Evolutionary conservation across 805 yeast species (phyloP), one percentile per base, ranked within the genome.

Genomic region (Yarrowia phangngaensis): DNA sequence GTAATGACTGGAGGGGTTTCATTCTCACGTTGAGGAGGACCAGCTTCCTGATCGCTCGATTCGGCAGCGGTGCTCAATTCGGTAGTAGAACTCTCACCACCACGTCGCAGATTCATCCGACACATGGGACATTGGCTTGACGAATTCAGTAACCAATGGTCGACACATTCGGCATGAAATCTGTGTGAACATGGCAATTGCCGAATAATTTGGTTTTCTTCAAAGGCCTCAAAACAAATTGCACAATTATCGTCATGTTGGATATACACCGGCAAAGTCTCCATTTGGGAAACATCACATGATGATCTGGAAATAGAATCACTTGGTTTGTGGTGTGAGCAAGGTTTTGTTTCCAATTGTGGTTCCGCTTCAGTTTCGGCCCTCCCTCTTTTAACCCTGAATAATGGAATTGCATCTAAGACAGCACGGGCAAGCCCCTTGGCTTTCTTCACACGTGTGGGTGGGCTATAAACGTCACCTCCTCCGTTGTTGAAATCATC

Each of bases 401-500:
- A 63, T 12, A 64, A 50, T 8, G 68, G 68, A 30, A 64, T 60
- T 8, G 69, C 59, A 51, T 64, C 68, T 34, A 64, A 52, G 15
- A 64, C 65, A 1, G 68, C 68, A 15, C 63, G 51, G 6, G 68
- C 68, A n/a, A 64, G 55, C 4, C 68, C 67, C 13, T 56, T 57
- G 19, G 68, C 68, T 3, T 29, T 41, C 7, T 28, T 35, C 8
- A 41, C 48, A 0, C 45, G 22, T 1, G 59, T 34, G 19, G 54
- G 50, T 4, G 43, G 51, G 14, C 49, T 17, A 12, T 47, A 46
- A 8, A 52, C 28, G 20, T 41, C 38, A 4, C 56, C 56, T 13
- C 51, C 53, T 7, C 53, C 49, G 15, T 49, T 54, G 24, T 31
- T 23, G 8, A 40, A 50, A 15, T 26, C 43, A 15, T 34, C 34